Conservation (phyloP, 2,329 filamentous ascomycete species). For the Grosmannia huntii region DNA sequence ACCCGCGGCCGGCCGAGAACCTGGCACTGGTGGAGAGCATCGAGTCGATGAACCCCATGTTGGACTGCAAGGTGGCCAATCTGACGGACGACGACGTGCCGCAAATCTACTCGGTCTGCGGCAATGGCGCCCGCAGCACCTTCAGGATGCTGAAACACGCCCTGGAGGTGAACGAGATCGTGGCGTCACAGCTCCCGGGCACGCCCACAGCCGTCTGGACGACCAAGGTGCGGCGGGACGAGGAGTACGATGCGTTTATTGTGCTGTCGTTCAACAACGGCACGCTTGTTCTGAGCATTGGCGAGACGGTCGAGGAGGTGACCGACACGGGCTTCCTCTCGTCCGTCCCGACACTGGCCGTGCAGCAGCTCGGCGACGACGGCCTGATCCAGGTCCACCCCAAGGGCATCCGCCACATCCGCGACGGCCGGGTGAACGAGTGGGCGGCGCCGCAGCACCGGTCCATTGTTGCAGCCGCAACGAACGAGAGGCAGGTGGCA, state of each 20-base stretch:
- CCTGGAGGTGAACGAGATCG: constrained; percentile 83
- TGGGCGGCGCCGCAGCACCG: constrained; percentile 90
- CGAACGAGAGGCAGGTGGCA: constrained; percentile 86
- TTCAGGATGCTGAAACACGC: constrained; percentile 91
- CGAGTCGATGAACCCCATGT: constrained; percentile 77
- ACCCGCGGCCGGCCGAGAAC: constrained; percentile 67
- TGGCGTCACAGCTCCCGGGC: constrained; percentile 83
- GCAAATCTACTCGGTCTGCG: constrained; percentile 89
- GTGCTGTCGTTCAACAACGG: constrained; percentile 85
- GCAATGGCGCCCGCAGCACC: constrained; percentile 74
- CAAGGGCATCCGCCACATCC: constrained; percentile 88
- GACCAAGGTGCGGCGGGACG: constrained; percentile 67
- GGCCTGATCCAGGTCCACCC: constrained; percentile 89
- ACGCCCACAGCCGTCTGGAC: constrained; percentile 93
- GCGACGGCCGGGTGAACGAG: constrained; percentile 68
- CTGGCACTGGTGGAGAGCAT: constrained; percentile 74
- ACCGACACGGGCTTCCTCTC: constrained; percentile 87
- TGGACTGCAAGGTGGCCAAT: constrained; percentile 87
- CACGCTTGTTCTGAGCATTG: constrained; percentile 86
- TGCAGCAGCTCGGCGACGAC: constrained; percentile 88
- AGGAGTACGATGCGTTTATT: constrained; percentile 88
- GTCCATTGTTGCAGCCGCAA: constrained; percentile 86
- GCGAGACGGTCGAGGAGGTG: constrained; percentile 92
- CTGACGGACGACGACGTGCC: constrained; percentile 85
- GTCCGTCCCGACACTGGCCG: constrained; percentile 76